Evolutionary conservation across 2,329 filamentous ascomycete genomes (phyloP), one percentile per base, ranked within the genome.

Genomic region (Paecilomyces dactylethromorphus): DNA sequence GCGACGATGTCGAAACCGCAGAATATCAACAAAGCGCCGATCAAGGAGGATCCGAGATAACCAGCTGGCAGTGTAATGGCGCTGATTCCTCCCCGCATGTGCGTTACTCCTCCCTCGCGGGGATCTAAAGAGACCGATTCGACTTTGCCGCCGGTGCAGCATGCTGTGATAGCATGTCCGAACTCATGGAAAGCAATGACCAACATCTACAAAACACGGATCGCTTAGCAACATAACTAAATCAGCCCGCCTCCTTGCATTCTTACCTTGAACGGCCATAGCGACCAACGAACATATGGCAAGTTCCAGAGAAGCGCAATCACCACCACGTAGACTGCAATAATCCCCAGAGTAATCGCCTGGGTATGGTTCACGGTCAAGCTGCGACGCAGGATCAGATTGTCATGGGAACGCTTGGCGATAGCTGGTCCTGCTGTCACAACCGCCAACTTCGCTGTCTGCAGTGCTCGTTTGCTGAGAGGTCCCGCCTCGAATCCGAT

Each of bases 171-270:
- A 54, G 89, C 89, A 74, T 92, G 89, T 12, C 87, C 85, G 68
- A 92, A 82, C 67, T 92, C 89, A 75, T 92, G 89, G 73, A 92
- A 92, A 39, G 89, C 89, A 63, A 92, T 92, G 56, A 90, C 88
- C 21, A 92, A 82, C 89, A 92, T 91, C 86, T 89, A 59, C 1
- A 50, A 26, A 26, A 35, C 26, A 5, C 31, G n/a, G 15, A 35
- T 35, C 4, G 45, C 12, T 39, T 60, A 57, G 61, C 35, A 52
- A 7, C 31, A 49, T 35, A 24, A 5, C 24, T 51, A 26, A 39
- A 51, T 10, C 54, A 52, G 26, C 8, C 8, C 21, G n/a, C 12
- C 18, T 24, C 29, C 22, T 49, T 21, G 13, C 11, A 15, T 59
- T 61, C 70, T 63, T 70, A 89, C 87, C 78, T 92, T 92, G 78